These are phyloP conservation scores for Paraphaeosphaeria minitans DNA, from an alignment of 2,329 filamentous ascomycete genomes.

Conservation along the genomic window DNA sequence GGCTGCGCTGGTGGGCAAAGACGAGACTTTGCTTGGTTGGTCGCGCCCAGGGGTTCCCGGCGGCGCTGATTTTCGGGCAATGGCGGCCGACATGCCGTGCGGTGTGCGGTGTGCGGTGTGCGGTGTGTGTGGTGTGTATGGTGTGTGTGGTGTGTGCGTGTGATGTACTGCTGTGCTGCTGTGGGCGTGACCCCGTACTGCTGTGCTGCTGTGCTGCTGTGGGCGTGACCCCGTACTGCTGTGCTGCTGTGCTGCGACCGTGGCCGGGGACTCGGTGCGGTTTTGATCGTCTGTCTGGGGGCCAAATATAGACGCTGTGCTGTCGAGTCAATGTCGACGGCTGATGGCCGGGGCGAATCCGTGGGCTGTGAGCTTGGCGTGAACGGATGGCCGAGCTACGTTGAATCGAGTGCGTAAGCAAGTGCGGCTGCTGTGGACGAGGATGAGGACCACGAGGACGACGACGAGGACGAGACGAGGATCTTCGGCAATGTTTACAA, in stretches of 20 bases:
- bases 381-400: slow-evolving; percentile 8
- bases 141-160: no score
- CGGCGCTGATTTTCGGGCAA: slow-evolving; percentile 44
- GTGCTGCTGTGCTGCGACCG: slow-evolving; percentile 9
- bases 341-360: background rate
- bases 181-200: no score
- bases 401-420: background rate
- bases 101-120: slow-evolving; percentile 13
- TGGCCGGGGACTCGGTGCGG: slow-evolving; percentile 15
- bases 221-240: no score
- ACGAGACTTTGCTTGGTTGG: slow-evolving; percentile 27
- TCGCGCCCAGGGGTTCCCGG: slow-evolving; percentile 38
- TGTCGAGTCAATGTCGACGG: slow-evolving; percentile 1
- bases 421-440: background rate
- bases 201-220: no score
- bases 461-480: no score
- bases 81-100: slow-evolving; percentile 40
- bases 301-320: slow-evolving; percentile 10
- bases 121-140: no score
- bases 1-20: slow-evolving; percentile 37
- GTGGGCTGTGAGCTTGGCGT: slow-evolving; percentile 13
- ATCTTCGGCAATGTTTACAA: slow-evolving; percentile 10
- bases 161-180: no score
- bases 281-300: slow-evolving; percentile 4
- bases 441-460: no score